A percentile compares a stretch with the other conserved stretches of the same genome.
Conservation (phyloP, 129 eudicot genomes). For the Sambucus nigra region DNA sequence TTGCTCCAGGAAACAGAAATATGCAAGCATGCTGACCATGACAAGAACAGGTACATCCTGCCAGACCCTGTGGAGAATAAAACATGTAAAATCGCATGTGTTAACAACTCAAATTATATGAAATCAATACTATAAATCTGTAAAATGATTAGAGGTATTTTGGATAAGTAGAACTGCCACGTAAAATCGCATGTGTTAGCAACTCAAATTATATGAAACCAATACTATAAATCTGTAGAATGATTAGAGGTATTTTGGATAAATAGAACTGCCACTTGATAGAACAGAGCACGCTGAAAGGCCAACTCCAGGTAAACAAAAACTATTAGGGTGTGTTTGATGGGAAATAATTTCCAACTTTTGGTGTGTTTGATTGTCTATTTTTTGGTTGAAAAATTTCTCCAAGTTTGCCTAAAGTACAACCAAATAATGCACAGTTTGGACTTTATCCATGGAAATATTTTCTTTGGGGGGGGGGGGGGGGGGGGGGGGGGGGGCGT, state of each 20-base stretch:
- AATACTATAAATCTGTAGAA: not conserved
- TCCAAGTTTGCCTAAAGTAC: too few species aligned
- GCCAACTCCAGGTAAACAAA: not conserved
- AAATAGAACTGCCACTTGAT: not conserved
- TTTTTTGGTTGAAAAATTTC: too few species aligned
- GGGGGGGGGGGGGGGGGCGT: too few species aligned
- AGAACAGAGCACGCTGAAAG: not conserved
- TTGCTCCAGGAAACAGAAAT: slow-evolving; percentile 93
- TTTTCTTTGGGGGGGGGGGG: too few species aligned
- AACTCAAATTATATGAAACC: not conserved
- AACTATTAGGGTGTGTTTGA: too few species aligned
- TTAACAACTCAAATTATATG: not conserved
- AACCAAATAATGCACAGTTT: too few species aligned
- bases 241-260: not conserved
- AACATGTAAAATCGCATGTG: not conserved
- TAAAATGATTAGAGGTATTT: not conserved
- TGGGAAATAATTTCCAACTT: too few species aligned
- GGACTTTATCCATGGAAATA: too few species aligned
- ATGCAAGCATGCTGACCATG: slow-evolving; percentile 88
- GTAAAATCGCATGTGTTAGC: too few species aligned
- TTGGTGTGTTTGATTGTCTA: too few species aligned
- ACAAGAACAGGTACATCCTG: slow-evolving; percentile 88
- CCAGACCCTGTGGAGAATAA: slow-evolving; percentile 59
- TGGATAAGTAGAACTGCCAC: not conserved
- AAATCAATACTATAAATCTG: not conserved